Base-by-base conservation (phyloP, 2,329 filamentous ascomycete genomes). In the Penicillium sp. region DNA sequence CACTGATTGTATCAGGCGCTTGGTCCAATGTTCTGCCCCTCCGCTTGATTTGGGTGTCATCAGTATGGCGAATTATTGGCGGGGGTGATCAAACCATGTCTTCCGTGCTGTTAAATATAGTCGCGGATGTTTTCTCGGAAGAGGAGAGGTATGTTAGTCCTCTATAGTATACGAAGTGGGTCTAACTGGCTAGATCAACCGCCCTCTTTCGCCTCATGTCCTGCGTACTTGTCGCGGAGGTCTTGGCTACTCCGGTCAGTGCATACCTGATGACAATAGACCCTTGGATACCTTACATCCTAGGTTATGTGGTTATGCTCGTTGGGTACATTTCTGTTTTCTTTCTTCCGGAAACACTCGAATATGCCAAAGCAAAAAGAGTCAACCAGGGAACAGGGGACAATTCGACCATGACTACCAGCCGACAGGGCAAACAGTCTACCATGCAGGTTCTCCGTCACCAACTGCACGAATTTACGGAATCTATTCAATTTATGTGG, bases 101-200 rank as follows among this genome's bases (percentile, higher is more conserved):
- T 9, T 62, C 64, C 1, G 62, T 68, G 44, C 58, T 62, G 6
- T 46, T 67, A 37, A 61, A 66, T 1, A 63, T 71, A 53, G 55
- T 71, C 6, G 65, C 69, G 5, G 70, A 72, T 52, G 48, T 68
- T 10, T 68, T 67, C 52, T 62, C 64, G 1, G 67, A 68, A 37
- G 67, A 69, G 49, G 68, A 72, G 52, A 66, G 63, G 69, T 71
- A 60, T 39, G 27, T 41, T n/a, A 7, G 11, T 8, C 5, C 10
- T 19, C 35, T 11, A 1, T 4, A 10, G 19, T 19, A 19, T 19
- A 39, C n/a, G 2, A 35, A 13, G 16, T 21, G 16, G 35, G 7
- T 27, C 57, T 61, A 22, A 65, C 47, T 29, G 8, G 3, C 13
- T 33, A 70, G 66, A 47, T 63, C 63, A n/a, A 68, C 60, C 1